These are phyloP conservation scores for Infundibulicybe gibba DNA, from an alignment of 768 basidiomycete genomes.

Conservation along the genomic window DNA sequence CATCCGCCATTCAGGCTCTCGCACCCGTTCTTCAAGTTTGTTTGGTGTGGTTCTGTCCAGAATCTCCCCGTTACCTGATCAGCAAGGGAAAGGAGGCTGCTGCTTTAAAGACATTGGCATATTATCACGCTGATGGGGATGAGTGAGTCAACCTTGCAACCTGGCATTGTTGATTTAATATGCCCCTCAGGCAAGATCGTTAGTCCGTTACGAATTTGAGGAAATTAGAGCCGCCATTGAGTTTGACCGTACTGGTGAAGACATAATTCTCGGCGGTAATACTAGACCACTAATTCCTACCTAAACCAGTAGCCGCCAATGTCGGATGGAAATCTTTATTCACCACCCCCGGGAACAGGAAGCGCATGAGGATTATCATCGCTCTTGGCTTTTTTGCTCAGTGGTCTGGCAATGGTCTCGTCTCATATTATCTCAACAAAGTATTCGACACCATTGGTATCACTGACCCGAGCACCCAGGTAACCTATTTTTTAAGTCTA, in stretches of 20 bases:
- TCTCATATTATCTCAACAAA: too few species aligned
- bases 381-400: constrained; percentile 82
- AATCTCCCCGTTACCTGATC: too few species aligned
- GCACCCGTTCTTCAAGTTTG: constrained; percentile 67
- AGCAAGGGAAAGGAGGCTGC: too few species aligned
- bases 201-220: constrained; percentile 75
- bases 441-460: too few species aligned
- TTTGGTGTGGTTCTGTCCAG: too few species aligned
- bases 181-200: constrained; percentile 44
- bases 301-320: constrained; percentile 47
- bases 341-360: too few species aligned
- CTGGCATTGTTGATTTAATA: not conserved
- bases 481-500: constrained; percentile 67
- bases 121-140: constrained; percentile 85
- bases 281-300: not conserved
- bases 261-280: not conserved
- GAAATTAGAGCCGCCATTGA: too few species aligned
- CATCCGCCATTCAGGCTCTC: constrained; percentile 67
- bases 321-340: too few species aligned
- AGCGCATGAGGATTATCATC: too few species aligned
- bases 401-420: too few species aligned
- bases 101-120: constrained; percentile 62
- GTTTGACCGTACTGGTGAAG: constrained; percentile 48
- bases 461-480: too few species aligned
- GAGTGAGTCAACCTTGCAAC: too few species aligned